Percentiles rank a stretch among this genome's conserved stretches.
phyloP scores from a whole-genome alignment of 2,329 filamentous ascomycete genomes.

The Pseudogymnoascus sp. region DNA sequence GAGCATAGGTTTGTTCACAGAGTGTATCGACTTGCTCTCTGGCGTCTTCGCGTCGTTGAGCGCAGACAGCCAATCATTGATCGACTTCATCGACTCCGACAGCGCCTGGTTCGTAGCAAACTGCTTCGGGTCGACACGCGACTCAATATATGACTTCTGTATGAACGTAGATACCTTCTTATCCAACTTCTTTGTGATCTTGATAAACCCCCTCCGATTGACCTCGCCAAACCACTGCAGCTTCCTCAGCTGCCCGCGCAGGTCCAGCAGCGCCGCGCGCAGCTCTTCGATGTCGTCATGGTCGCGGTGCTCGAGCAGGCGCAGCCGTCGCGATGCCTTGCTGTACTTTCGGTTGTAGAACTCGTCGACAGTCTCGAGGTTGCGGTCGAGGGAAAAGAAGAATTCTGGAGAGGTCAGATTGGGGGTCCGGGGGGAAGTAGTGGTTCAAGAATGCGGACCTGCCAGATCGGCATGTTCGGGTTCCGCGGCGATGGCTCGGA shows the following conservation, averaged over 20 bases:
- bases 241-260: constrained; percentile 80
- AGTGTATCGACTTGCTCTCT: constrained; percentile 63
- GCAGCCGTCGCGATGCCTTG: constrained; percentile 75
- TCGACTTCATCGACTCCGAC: constrained; percentile 50
- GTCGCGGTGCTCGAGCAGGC: constrained; percentile 72
- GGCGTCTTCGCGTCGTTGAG: constrained; percentile 71
- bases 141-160: constrained; percentile 78
- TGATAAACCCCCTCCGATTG: constrained; percentile 88
- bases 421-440: constrained; percentile 19
- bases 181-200: constrained; percentile 98
- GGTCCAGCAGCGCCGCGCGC: constrained; percentile 79
- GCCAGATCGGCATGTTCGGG: constrained; percentile 70
- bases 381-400: constrained; percentile 92
- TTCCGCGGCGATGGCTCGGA: constrained; percentile 65
- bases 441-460: constrained; percentile 50
- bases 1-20: constrained; percentile 59
- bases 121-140: constrained; percentile 79
- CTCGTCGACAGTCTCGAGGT: constrained; percentile 89
- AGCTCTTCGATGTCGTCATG: constrained; percentile 86
- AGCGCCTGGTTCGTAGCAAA: constrained; percentile 70
- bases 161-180: constrained; percentile 78
- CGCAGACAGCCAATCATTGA: constrained; percentile 87
- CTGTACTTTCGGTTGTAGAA: constrained; percentile 96
- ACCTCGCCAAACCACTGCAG: constrained; percentile 97
- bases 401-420: constrained; percentile 60